phyloP scores from a whole-genome alignment of 83 land plant genomes.

The Picea engelmannii region DNA sequence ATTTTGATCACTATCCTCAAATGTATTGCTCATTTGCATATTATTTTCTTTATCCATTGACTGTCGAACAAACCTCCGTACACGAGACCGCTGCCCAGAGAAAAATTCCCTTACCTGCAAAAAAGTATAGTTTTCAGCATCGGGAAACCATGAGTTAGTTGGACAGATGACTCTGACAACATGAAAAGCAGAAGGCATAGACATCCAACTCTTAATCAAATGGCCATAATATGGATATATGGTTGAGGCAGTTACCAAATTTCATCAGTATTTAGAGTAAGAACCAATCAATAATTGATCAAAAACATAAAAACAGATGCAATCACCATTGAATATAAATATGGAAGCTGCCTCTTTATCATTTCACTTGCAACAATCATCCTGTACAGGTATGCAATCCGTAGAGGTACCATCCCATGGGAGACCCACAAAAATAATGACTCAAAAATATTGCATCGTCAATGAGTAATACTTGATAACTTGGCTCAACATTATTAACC shows the following conservation, averaged over 20 bases:
- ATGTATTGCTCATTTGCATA: constrained; percentile 13
- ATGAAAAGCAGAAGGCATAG: not conserved
- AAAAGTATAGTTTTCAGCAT: not conserved
- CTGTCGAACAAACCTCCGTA: constrained; percentile 65
- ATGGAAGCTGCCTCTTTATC: not conserved
- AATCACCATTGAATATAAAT: not conserved
- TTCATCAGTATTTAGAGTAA: not conserved
- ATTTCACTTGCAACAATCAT: not conserved
- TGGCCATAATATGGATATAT: not conserved
- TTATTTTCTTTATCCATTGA: constrained; percentile 51
- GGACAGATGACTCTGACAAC: not conserved
- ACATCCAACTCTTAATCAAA: not conserved
- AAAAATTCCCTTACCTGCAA: constrained; percentile 86
- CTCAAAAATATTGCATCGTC: too few relatives aligned
- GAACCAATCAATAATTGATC: not conserved
- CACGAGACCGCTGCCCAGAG: constrained; percentile 69
- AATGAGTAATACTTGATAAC: too few relatives aligned
- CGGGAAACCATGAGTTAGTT: not conserved
- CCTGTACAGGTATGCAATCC: not conserved
- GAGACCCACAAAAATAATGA: too few relatives aligned
- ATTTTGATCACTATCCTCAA: not conserved
- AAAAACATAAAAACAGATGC: not conserved
- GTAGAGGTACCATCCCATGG: not conserved
- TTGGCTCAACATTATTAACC: too few relatives aligned
- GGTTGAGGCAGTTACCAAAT: not conserved